Evolutionary conservation across 164 flowering plant genomes (phyloP).

Genomic region (Magnolia kwangsiensis): DNA sequence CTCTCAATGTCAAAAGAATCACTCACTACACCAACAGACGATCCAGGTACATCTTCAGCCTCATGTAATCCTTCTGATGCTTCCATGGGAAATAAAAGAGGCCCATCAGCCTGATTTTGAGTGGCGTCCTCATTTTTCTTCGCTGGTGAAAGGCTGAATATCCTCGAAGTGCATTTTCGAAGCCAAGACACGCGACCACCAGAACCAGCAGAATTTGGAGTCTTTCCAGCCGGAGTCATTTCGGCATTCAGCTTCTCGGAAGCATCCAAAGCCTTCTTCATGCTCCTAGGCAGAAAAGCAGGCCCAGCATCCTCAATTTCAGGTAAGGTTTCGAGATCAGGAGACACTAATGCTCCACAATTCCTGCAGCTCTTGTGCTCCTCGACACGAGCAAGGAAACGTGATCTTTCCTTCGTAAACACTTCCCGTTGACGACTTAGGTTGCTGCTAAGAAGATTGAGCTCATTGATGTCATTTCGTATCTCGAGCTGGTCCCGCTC

Average conservation of each 20-base stretch:
- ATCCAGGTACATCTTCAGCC: constrained; percentile 15
- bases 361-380: constrained; percentile 50
- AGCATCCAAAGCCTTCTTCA: constrained; percentile 25
- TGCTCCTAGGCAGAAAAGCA: constrained; percentile 32
- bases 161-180: constrained; percentile 55
- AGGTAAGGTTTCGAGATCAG: constrained; percentile 38
- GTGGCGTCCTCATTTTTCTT: constrained; percentile 12
- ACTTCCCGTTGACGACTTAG: constrained; percentile 56
- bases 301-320: constrained; percentile 32
- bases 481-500: constrained; percentile 58
- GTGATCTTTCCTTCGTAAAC: constrained; percentile 42
- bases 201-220: constrained; percentile 22
- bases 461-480: constrained; percentile 59
- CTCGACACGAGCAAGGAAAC: constrained; percentile 50
- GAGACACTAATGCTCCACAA: constrained; percentile 59
- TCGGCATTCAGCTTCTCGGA: constrained; percentile 11
- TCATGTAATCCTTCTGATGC: constrained; percentile 10
- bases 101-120: constrained; percentile 5
- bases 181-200: constrained; percentile 53
- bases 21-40: constrained; percentile 24
- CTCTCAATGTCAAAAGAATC: constrained; percentile 27
- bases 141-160: constrained; percentile 35
- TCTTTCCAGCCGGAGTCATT: constrained; percentile 23
- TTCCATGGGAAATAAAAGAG: not conserved
- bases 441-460: constrained; percentile 56